Evolutionary conservation across 306 rosid genomes (phyloP).

Genomic region (Ochetophila trinervis): DNA sequence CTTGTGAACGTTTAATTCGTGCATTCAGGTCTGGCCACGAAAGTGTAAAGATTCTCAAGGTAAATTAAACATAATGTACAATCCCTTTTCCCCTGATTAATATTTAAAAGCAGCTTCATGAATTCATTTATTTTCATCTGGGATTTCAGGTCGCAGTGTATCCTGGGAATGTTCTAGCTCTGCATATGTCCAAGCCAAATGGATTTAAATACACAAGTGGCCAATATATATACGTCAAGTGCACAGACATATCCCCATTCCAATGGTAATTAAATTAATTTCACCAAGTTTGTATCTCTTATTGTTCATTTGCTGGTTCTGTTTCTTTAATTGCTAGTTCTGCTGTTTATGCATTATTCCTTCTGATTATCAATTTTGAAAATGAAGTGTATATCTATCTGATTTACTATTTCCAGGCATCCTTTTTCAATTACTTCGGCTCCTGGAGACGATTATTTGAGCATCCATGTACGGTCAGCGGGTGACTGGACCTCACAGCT

Average conservation of each 20-base stretch:
- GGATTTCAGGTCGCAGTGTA: conserved; percentile 71
- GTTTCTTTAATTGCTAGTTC: neutral
- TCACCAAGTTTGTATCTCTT: neutral
- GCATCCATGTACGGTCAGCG: conserved; percentile 75
- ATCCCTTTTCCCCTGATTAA: no score
- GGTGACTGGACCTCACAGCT: conserved; percentile 92
- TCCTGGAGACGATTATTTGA: conserved; percentile 76
- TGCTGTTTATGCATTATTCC: neutral
- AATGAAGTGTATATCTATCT: neutral
- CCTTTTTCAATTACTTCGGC: conserved; percentile 92
- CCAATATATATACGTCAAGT: conserved; percentile 74
- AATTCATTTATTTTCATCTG: neutral
- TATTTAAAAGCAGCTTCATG: no score
- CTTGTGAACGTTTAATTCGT: conserved; percentile 80
- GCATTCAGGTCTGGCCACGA: conserved; percentile 73
- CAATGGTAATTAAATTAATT: conserved; percentile 56
- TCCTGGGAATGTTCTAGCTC: conserved; percentile 88
- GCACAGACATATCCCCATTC: conserved; percentile 72
- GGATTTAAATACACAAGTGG: conserved; percentile 85
- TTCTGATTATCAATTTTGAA: neutral
- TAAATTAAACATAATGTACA: conserved; percentile 1
- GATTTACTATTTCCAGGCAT: conserved; percentile 54
- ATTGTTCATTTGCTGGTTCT: neutral
- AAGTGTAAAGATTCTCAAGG: conserved; percentile 69
- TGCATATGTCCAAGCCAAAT: conserved; percentile 80